phyloP scores from a whole-genome alignment of 2,329 filamentous ascomycete genomes.

The Saccharata proteae region DNA sequence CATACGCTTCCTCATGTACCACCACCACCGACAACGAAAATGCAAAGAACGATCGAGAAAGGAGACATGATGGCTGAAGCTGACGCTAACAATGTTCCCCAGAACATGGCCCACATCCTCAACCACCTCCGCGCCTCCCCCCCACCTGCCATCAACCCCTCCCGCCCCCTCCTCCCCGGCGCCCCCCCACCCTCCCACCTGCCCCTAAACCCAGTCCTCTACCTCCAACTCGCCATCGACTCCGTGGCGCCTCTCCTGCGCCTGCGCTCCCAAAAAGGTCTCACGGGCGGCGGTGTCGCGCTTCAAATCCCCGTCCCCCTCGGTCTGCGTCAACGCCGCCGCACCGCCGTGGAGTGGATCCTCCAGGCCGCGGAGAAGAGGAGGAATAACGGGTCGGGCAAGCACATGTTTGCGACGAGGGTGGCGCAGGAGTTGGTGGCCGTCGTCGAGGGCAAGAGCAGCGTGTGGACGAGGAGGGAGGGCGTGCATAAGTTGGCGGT shows the following conservation, averaged over 20 bases:
- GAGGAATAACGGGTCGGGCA: conserved; percentile 58
- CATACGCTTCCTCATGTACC: background rate
- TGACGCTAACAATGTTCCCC: conserved; percentile 7
- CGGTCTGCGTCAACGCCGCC: conserved; percentile 58
- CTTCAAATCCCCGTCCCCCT: conserved; percentile 76
- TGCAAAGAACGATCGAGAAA: background rate
- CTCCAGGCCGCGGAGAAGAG: conserved; percentile 71
- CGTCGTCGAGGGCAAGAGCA: conserved; percentile 75
- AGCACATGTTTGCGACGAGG: conserved; percentile 59
- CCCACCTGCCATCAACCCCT: conserved; percentile 61
- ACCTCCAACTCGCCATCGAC: conserved; percentile 83
- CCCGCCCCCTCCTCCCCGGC: conserved; percentile 61
- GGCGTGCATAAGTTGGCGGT: conserved; percentile 72
- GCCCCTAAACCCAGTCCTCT: conserved; percentile 77
- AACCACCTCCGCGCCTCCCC: conserved; percentile 73
- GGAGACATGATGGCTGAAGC: conserved; percentile 1
- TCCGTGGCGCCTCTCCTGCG: conserved; percentile 81
- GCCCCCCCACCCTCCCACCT: conserved; percentile 66
- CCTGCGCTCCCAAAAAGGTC: conserved; percentile 62
- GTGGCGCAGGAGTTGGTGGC: conserved; percentile 78
- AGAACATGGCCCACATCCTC: conserved; percentile 80
- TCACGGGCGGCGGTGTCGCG: conserved; percentile 73
- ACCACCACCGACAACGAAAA: background rate
- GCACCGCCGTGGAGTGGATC: conserved; percentile 80
- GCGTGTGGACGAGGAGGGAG: conserved; percentile 72